Base-by-base conservation (phyloP, 2,329 filamentous ascomycete species). In the Aureobasidium uvarum region DNA sequence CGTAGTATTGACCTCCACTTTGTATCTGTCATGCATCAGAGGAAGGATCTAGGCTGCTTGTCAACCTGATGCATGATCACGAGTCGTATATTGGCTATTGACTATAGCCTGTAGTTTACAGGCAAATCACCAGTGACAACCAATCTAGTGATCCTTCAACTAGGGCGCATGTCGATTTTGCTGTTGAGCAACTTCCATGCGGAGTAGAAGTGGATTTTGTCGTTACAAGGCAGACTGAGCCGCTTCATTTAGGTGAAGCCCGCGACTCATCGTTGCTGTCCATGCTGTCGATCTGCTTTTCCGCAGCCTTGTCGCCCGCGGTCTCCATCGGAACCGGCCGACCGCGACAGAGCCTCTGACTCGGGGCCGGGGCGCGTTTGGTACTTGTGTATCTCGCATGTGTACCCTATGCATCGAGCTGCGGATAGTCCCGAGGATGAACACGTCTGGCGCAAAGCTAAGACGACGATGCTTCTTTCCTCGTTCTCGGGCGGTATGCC, bases 401-500 rank as follows among this genome's bases (percentile, higher is more conserved):
- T 11, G 16, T 43, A 36, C 38, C 54, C 38, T 56, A 36, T 14
- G 18, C 54, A 31, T 6, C 54, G 25, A 50, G 11, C 8, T 5
- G 33, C 38, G 54, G 54, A 43, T 43, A 31, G 38, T 43, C 25
- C 54, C 54, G 54, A 43, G 23, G 14, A 43, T 16, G 54, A 56
- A 56, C 54, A 31, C 14, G 23, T 56, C 54, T 33, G 51, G 54
- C 38, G 14, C 38, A 43, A 43, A 56, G 54, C 43, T 8, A 56
- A 56, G 54, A 56, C 38, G 54, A 31, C 54, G 54, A 43, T 43
- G 36, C 36, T 56, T 56, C 38, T 43, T 31, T 50, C 46, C 45
- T 50, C 48, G 7, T n/a, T 45, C 7, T 58, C 16, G 43, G 18
- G 54, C 39, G 54, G 38, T 25, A 39, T 58, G 6, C 54, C 38